Conservation (phyloP, 1,284 basidiomycete genomes). For the Amylostereum chailletii region DNA sequence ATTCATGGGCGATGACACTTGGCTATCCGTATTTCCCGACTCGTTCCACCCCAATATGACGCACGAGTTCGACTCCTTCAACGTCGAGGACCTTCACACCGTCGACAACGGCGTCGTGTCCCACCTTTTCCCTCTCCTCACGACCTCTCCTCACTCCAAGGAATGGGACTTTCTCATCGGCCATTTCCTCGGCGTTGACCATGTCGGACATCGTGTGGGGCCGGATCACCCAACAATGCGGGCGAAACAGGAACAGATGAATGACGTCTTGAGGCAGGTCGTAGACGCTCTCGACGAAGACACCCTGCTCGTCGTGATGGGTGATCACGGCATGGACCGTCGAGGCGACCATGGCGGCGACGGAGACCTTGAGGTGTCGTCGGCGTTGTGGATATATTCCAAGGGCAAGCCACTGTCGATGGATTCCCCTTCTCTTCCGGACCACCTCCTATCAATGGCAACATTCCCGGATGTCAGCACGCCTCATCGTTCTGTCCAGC, state of each 20-base stretch:
- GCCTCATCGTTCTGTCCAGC: conserved; percentile 69
- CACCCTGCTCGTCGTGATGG: conserved; percentile 85
- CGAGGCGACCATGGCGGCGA: conserved; percentile 97
- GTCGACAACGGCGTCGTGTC: conserved; percentile 87
- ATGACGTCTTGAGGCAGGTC: conserved; percentile 66
- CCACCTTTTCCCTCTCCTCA: conserved; percentile 78
- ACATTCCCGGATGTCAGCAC: conserved; percentile 54
- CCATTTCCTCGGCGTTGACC: conserved; percentile 96
- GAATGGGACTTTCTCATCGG: conserved; percentile 85
- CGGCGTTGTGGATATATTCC: conserved; percentile 91
- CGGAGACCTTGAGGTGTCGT: conserved; percentile 75
- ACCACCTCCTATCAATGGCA: conserved; percentile 39
- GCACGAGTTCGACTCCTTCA: conserved; percentile 92
- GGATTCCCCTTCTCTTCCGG: conserved; percentile 27
- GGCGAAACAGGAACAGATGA: conserved; percentile 82
- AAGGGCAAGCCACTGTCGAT: conserved; percentile 42
- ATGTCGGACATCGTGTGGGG: conserved; percentile 92
- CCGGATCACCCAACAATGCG: conserved; percentile 85
- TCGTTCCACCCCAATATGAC: conserved; percentile 65
- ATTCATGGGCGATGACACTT: conserved; percentile 96
- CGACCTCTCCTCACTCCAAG: conserved; percentile 26
- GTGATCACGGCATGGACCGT: conserved; percentile 97
- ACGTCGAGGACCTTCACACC: conserved; percentile 95
- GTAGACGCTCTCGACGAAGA: conserved; percentile 69
- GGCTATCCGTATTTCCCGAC: conserved; percentile 83